Percentiles rank a stretch among this genome's conserved stretches.
Conservation (phyloP, 1,139 yeast genomes). For the Scheffersomyces titani region DNA sequence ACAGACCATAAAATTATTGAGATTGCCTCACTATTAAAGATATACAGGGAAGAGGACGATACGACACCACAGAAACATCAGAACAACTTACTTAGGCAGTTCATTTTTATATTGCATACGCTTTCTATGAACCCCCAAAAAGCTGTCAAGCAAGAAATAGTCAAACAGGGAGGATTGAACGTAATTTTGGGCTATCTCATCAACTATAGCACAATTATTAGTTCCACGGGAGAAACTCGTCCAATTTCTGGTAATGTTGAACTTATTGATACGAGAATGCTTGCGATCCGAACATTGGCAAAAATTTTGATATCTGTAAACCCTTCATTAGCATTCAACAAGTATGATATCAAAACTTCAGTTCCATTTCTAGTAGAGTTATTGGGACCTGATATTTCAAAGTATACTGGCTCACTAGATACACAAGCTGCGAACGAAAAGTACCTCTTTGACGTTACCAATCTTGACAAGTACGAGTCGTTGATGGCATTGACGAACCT, state of each 20-base stretch:
- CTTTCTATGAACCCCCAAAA: constrained; percentile 28
- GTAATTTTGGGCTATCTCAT: constrained; percentile 39
- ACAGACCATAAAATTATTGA: constrained; percentile 26
- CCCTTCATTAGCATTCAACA: constrained; percentile 39
- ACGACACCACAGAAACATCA: constrained; percentile 12
- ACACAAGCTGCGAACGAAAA: constrained; percentile 5
- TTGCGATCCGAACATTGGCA: constrained; percentile 40
- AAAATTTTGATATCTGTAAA: constrained; percentile 46
- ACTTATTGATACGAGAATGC: constrained; percentile 23
- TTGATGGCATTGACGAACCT: constrained; percentile 53
- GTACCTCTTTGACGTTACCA: constrained; percentile 30
- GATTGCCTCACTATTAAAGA: constrained; percentile 27
- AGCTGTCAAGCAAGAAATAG: constrained; percentile 34
- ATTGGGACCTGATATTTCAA: constrained; percentile 33
- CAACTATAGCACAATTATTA: constrained; percentile 27
- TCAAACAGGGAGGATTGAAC: constrained; percentile 48
- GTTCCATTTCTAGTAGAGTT: constrained; percentile 53
- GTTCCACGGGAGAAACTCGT: constrained; percentile 17
- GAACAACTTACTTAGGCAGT: constrained; percentile 15
- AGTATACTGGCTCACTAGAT: constrained; percentile 17
- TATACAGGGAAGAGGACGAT: constrained; percentile 14
- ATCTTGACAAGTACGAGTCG: constrained; percentile 43
- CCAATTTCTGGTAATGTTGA: constrained; percentile 16
- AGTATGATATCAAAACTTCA: constrained; percentile 39
- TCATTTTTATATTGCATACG: constrained; percentile 25